Base-by-base conservation (phyloP, 2,329 filamentous ascomycete genomes). In the Cadophora sp. region DNA sequence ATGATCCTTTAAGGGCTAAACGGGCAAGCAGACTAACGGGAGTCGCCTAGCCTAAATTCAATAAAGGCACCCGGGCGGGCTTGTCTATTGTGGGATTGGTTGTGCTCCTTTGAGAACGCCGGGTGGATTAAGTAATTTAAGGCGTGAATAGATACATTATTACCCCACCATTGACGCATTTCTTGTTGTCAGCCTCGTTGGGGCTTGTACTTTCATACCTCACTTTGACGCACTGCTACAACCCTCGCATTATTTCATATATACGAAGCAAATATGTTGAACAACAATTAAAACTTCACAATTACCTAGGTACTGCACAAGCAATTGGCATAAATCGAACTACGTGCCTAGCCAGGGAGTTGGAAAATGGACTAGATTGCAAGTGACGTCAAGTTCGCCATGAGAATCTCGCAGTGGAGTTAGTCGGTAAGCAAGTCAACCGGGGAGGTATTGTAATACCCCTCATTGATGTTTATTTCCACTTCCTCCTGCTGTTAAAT, bases 1-100 rank as follows among this genome's bases (percentile, higher is more conserved):
- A 47, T 39, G 55, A 47, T n/a, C n/a, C n/a, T 50, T 39, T 43
- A 20, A 55, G 55, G 36, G 20, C 45, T 55, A 60, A 62, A 59
- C 24, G 61, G 45, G 66, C 59, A 64, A 62, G 62, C 59, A 66
- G 61, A 67, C 66, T 70, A 70, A 51, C 71, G 71, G 69, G 43
- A 51, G 18, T 72, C 69, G 71, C 71, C 71, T 71, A 68, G 20
- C 14, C 6, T 30, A 41, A 30, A 55, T n/a, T 60, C 39, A 39
- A 33, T 60, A 53, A 30, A 64, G 33, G 22, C 39, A 64, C 43
- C 8, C 62, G 11, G 20, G 20, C 24, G 36, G 36, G 13, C 36
- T 58, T 51, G 48, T 18, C 48, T 11, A 9, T 30, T 62, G 3
- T 62, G 13, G 51, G 33, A 39, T 3, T 39, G 20, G 27, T 14